Base-by-base conservation (phyloP, 257 asterid species). In the Echites panduratus region DNA sequence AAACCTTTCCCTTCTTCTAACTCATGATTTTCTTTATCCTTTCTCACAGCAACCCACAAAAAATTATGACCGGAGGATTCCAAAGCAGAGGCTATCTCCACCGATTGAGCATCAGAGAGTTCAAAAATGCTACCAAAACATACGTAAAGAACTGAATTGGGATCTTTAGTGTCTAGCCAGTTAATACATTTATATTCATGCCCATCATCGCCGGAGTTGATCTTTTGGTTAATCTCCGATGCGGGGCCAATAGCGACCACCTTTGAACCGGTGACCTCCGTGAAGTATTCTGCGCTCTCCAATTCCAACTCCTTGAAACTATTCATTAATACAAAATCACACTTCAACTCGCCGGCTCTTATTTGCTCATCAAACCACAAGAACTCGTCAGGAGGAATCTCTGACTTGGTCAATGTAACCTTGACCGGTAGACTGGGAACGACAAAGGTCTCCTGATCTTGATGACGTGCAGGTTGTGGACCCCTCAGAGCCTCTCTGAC, bases 21-120 rank as follows among this genome's bases (percentile, higher is more conserved):
- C 4, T 48, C 84, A 32, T 4, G 53, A n/a, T n/a, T 74, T 17
- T 70, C 77, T 7, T 65, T 53, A 16, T 68, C 66, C 19, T 43
- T 62, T 35, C n/a, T 80, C 50, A 85, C 73, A 7, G 84, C 81
- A 3, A 83, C 93, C 96, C 89, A 89, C 41, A 89, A 75, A 82
- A 88, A 89, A 35, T 86, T 78, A 52, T 79, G 84, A 35, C 82
- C 84, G 0, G 96, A 54, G 61, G 61, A n/a, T n/a, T 54, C 61
- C 10, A 54, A 54, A 20, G 61, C 61, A 22, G 1, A n/a, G 3
- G 61, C 61, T 54, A 54, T 20, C 26, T 54, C 61, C 61, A 54
- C 11, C 13, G 22, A 2, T n/a, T 54, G 61, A 0, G 29, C 27
- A 24, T 54, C 61, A 10, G 61, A 11, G 32, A 54, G 14, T n/a